Conservation (phyloP, 2,329 filamentous ascomycete species). For the Acrocalymma vagum region DNA sequence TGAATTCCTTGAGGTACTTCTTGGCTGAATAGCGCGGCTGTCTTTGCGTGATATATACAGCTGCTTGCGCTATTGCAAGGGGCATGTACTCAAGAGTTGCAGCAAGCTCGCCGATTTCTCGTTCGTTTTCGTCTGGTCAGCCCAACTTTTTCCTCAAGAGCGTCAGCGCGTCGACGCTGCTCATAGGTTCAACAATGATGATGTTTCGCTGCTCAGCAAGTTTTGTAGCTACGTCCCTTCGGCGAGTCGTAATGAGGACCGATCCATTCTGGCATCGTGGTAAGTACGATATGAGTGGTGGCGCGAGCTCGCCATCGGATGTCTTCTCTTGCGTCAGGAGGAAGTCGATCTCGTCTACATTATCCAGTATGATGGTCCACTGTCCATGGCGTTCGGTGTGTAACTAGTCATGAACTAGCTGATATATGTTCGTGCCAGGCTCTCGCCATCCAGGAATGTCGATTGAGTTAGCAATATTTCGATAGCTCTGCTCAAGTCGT, state of each 20-base stretch:
- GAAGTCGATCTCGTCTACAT: conserved; percentile 7
- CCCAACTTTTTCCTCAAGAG: conserved; percentile 13
- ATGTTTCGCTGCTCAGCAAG: conserved; percentile 9
- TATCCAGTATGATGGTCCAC: conserved; percentile 24
- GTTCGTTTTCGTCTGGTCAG: background rate
- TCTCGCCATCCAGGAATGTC: conserved; percentile 14
- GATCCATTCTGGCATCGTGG: conserved; percentile 7
- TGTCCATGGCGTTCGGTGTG: conserved; percentile 9
- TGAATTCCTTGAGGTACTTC: conserved; percentile 51
- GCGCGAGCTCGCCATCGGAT: background rate
- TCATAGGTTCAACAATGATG: conserved; percentile 11
- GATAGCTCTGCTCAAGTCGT: conserved; percentile 20
- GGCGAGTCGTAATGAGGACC: conserved; percentile 12
- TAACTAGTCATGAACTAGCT: conserved; percentile 21
- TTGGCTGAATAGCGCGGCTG: conserved; percentile 9
- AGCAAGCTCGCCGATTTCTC: conserved; percentile 9
- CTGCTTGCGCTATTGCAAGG: conserved; percentile 41
- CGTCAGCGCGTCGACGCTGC: conserved; percentile 1
- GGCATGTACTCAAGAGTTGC: conserved; percentile 39
- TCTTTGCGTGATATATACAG: conserved; percentile 32
- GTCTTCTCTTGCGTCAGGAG: background rate
- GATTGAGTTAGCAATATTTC: conserved; percentile 18
- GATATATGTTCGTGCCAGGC: conserved; percentile 15
- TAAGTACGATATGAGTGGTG: conserved; percentile 3
- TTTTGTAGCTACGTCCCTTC: conserved; percentile 1